Evolutionary conservation across 139 green algal species (phyloP).

Genomic region (Diplosphaera chodatii): DNA sequence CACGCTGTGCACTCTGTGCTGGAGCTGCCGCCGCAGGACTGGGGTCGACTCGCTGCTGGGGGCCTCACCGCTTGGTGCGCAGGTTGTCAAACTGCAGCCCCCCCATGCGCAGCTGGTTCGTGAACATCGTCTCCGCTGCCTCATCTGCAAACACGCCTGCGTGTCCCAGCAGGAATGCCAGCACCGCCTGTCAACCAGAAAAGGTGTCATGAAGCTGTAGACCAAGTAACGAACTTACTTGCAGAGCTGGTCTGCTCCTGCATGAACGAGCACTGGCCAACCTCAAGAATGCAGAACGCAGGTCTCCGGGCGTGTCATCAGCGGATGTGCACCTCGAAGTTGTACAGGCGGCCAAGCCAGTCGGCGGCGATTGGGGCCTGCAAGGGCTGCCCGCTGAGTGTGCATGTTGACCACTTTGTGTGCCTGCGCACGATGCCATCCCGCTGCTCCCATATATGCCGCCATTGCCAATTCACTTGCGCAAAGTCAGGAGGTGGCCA

Average conservation of each 20-base stretch:
- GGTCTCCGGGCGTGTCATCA: too few species aligned
- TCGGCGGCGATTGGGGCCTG: slow-evolving; percentile 9
- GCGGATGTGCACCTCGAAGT: neutral
- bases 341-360: slow-evolving; percentile 16
- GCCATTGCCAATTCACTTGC: too few species aligned
- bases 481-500: too few species aligned
- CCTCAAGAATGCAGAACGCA: too few species aligned
- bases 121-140: slow-evolving; percentile 2
- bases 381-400: slow-evolving; percentile 10
- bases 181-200: slow-evolving; percentile 3
- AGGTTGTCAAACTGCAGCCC: neutral
- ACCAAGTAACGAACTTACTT: too few species aligned
- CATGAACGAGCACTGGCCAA: too few species aligned
- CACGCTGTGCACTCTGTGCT: neutral
- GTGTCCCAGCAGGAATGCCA: slow-evolving; percentile 12
- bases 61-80: neutral
- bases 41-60: too few species aligned
- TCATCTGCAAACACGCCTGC: slow-evolving; percentile 12
- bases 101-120: neutral
- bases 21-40: too few species aligned
- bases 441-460: too few species aligned
- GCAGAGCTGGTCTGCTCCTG: too few species aligned
- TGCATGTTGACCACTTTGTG: slow-evolving; percentile 12
- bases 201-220: too few species aligned
- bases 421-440: neutral